Base-by-base conservation (phyloP, 441 rosid species). In the Oxalis stricta region DNA sequence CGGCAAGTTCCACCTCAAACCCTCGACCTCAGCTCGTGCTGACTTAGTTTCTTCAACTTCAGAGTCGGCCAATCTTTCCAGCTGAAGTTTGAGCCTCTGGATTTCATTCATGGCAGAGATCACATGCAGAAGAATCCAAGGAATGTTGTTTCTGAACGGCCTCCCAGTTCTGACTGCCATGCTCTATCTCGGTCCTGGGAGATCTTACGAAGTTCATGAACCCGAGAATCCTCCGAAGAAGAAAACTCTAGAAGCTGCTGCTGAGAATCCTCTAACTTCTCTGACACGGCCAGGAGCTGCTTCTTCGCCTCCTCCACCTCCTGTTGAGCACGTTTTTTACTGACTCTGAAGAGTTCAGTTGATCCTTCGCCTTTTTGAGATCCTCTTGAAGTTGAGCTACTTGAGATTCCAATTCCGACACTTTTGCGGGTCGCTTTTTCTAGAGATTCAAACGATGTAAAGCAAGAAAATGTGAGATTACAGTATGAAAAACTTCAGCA, bases 81-180 rank as follows among this genome's bases (percentile, higher is more conserved):
- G 69, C 70, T 84, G 95, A 28, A 59, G 56, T 67, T 80, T 92
- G 53, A 92, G 87, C 73, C 67, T 79, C 65, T 79, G 91, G 34
- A 82, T 82, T 56, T 92, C 99, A 59, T 73, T 84, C 74, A 82
- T 65, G 39, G 94, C 75, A 14, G 94, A 77, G 46, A 74, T 67
- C 51, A 84, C n/a, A 52, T 48, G 89, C 82, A 24, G 85, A 63
- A 2, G 92, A 76, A 61, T 92, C 95, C 70, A 92, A 65, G 1
- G 72, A 60, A 30, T 87, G 80, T 41, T 84, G 94, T 60, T 79
- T 76, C 66, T 76, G 92, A 50, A 92, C 65, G 42, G 99, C 94
- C 72, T 87, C 95, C n/a, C 6, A 92, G 86, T 60, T 92, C 97
- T 17, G 95, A 79, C 46, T 84, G 76, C 99, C 99, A 92, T 1